Conservation (phyloP, 331 rosid species). For the Cucumis variabilis region DNA sequence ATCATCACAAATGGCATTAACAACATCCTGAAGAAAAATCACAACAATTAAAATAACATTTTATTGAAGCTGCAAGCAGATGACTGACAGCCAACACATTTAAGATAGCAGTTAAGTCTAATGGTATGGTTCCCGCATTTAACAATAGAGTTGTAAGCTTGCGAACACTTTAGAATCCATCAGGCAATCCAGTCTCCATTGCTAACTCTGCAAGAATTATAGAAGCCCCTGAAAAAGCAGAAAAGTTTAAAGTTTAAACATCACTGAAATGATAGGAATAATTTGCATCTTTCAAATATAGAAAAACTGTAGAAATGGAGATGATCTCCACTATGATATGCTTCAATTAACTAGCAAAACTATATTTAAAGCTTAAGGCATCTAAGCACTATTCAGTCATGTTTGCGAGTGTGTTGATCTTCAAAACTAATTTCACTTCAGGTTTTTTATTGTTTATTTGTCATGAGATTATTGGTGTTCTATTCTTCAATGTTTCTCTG, state of each 20-base stretch:
- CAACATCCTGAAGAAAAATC: conserved; percentile 72
- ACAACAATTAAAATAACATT: conserved; percentile 13
- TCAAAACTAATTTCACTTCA: no score
- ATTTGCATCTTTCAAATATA: neutral
- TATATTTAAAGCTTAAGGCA: neutral
- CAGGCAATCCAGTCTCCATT: conserved; percentile 94
- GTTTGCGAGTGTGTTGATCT: neutral
- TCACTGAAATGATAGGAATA: conserved; percentile 1
- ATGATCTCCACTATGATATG: conserved; percentile 14
- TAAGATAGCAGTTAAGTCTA: conserved; percentile 10
- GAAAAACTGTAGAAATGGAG: neutral
- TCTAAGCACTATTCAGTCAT: neutral
- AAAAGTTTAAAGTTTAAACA: neutral
- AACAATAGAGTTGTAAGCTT: neutral
- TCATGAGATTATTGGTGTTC: no score
- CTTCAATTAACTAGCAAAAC: neutral
- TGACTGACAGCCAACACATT: conserved; percentile 19
- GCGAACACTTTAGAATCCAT: conserved; percentile 44
- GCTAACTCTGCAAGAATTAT: conserved; percentile 91
- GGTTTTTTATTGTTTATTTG: no score
- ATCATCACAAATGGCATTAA: conserved; percentile 95
- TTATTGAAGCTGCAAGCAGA: conserved; percentile 9
- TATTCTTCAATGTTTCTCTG: no score
- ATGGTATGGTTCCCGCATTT: neutral
- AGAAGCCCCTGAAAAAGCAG: conserved; percentile 79